Evolutionary conservation across 2,329 filamentous ascomycete genomes (phyloP).

Genomic region (Cordyceps militaris): DNA sequence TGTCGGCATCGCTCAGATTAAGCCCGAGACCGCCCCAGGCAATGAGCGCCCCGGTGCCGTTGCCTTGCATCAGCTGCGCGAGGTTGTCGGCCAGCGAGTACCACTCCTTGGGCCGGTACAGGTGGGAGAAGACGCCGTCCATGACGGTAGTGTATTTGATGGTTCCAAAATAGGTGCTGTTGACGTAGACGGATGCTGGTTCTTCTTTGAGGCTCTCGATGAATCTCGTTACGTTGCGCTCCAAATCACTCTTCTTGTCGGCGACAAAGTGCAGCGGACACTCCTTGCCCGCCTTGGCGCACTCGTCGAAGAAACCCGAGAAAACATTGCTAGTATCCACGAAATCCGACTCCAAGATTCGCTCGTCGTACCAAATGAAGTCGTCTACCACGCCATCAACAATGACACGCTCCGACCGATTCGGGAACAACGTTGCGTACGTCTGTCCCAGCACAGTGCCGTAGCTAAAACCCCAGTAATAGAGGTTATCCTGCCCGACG

Average conservation of each 20-base stretch:
- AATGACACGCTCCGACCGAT: conserved; percentile 27
- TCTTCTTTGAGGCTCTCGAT: conserved; percentile 28
- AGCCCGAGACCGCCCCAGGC: conserved; percentile 17
- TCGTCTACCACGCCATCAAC: conserved; percentile 30
- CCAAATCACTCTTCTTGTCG: conserved; percentile 28
- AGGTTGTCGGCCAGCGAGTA: conserved; percentile 28
- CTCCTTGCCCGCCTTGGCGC: conserved; percentile 35
- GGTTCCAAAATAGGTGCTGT: conserved; percentile 32
- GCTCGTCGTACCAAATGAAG: conserved; percentile 26
- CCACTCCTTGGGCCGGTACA: conserved; percentile 35
- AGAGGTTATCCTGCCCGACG: conserved; percentile 25
- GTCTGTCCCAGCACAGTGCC: conserved; percentile 35
- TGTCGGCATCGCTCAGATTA: background rate
- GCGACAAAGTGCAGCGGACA: conserved; percentile 35
- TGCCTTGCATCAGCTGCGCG: conserved; percentile 29
- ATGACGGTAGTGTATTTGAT: conserved; percentile 30
- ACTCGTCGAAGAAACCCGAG: conserved; percentile 29
- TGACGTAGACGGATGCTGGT: conserved; percentile 29
- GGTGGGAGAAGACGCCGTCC: conserved; percentile 30
- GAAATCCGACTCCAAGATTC: conserved; percentile 21
- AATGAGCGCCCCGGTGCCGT: conserved; percentile 32
- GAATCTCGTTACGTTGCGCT: conserved; percentile 25
- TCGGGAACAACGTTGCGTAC: conserved; percentile 32
- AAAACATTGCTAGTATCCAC: conserved; percentile 25
- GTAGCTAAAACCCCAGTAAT: conserved; percentile 38